Base-by-base conservation (phyloP, 2,329 filamentous ascomycete species). In the Fusarium sp. region DNA sequence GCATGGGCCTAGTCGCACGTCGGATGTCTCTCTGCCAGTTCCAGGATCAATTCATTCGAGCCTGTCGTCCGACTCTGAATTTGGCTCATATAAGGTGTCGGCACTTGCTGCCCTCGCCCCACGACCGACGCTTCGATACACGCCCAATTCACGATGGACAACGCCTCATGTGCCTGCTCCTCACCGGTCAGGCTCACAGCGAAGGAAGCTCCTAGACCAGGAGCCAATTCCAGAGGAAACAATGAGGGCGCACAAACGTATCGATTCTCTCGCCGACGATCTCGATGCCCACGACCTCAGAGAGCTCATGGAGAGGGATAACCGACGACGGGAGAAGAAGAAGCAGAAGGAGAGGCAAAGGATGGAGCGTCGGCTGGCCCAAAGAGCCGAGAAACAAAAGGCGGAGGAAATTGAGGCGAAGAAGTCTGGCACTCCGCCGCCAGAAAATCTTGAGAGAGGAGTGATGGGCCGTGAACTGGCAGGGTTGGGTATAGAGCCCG, bases 271-370 rank as follows among this genome's bases (percentile, higher is more conserved):
- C 52, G 97, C 95, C 25, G 94, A 98, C 80, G 93, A 94, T 68
- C 87, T 99, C 64, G 94, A 95, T 82, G 93, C 97, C 4, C 90
- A 93, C 62, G 95, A 95, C 76, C 82, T 99, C 43, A 90, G 96
- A 68, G 94, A 97, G 80, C 87, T 98, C 33, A 93, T 99, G 90
- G 97, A 99, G 78, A 88, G 97, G 69, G 97, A 99, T 79, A 89
- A 92, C 74, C 90, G 95, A 78, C 90, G 97, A 66, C 91, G 89
- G 73, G 94, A 98, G 75, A 91, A 91, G 80, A 95, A 94, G 83
- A 90, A 88, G 63, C 86, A 89, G 66, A 87, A 88, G 40, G 92
- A 96, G 25, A 90, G 91, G 71, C 91, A 94, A 71, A 90, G 88
- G 72, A 83, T 92, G 27, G 90, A 93, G 74, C 88, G 88, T 63